These are phyloP conservation scores for Clarireedia sp. DNA, from an alignment of 2,329 filamentous ascomycete genomes.

Conservation along the genomic window DNA sequence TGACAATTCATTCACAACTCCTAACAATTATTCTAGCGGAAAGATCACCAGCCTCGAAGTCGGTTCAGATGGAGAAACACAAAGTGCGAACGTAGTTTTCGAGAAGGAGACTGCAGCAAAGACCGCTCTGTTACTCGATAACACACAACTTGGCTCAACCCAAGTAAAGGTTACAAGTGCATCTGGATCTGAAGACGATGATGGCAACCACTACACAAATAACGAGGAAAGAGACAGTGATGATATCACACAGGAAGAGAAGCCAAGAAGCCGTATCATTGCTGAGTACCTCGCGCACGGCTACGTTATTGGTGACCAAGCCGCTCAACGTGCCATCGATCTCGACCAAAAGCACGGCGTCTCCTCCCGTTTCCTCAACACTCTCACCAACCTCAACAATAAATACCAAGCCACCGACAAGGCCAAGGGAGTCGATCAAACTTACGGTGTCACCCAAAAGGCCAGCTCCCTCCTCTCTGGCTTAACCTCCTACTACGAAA, in stretches of 20 bases:
- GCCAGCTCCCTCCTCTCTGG: constrained; percentile 59
- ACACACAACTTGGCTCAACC: constrained; percentile 85
- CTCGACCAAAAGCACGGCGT: constrained; percentile 88
- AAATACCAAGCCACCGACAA: constrained; percentile 86
- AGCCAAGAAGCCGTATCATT: constrained; percentile 85
- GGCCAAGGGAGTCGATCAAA: constrained; percentile 74
- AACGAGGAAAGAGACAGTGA: constrained; percentile 52
- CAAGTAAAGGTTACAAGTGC: constrained; percentile 69
- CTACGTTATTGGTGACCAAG: constrained; percentile 63
- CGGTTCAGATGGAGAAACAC: constrained; percentile 56
- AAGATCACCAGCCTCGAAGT: constrained; percentile 84
- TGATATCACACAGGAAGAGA: constrained; percentile 88
- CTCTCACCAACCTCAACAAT: constrained; percentile 68
- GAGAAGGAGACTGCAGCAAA: constrained; percentile 96
- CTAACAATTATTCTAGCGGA: constrained; percentile 49
- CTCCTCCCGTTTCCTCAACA: constrained; percentile 67
- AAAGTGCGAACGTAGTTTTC: constrained; percentile 88
- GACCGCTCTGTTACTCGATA: constrained; percentile 92
- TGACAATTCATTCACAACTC: not conserved
- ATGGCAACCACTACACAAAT: constrained; percentile 46
- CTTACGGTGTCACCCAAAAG: constrained; percentile 71
- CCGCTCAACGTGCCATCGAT: constrained; percentile 74
- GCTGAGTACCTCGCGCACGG: constrained; percentile 96
- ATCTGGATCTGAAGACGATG: constrained; percentile 53
- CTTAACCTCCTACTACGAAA: constrained; percentile 86